These are phyloP conservation scores for Blastobotrys buckinghamii DNA, from an alignment of 1,139 yeast genomes.

Conservation along the genomic window DNA sequence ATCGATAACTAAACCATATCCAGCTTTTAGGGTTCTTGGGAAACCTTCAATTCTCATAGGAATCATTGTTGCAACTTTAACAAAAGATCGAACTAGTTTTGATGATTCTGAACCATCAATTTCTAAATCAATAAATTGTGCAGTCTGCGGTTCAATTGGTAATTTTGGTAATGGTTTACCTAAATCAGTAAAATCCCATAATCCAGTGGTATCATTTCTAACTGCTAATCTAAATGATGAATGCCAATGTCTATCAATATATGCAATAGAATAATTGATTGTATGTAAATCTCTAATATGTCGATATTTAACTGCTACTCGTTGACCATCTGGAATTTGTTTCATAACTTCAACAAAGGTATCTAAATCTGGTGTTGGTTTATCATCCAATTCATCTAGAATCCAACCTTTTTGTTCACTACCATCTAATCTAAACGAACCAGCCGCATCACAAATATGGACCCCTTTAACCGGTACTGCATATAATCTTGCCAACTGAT, in stretches of 20 bases:
- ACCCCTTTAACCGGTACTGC: slow-evolving; percentile 85
- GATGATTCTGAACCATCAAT: slow-evolving; percentile 48
- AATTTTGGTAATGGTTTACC: slow-evolving; percentile 30
- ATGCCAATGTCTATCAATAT: slow-evolving; percentile 83
- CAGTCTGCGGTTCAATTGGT: slow-evolving; percentile 52
- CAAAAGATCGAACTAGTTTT: slow-evolving; percentile 53
- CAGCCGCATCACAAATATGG: slow-evolving; percentile 69
- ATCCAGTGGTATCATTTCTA: slow-evolving; percentile 75
- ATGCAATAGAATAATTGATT: slow-evolving; percentile 51
- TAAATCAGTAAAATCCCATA: slow-evolving; percentile 76
- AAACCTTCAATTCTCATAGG: slow-evolving; percentile 74
- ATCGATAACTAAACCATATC: slow-evolving; percentile 78
- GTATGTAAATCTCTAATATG: slow-evolving; percentile 79
- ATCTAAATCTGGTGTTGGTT: slow-evolving; percentile 66
- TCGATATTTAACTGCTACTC: slow-evolving; percentile 67
- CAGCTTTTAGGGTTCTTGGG: slow-evolving; percentile 54
- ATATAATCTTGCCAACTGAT: slow-evolving; percentile 81
- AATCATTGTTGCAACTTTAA: slow-evolving; percentile 56
- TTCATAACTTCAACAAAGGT: slow-evolving; percentile 75
- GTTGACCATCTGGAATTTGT: slow-evolving; percentile 65
- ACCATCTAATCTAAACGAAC: slow-evolving; percentile 61
- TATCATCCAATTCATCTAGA: slow-evolving; percentile 69
- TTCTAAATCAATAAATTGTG: slow-evolving; percentile 67
- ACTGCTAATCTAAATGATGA: slow-evolving; percentile 64
- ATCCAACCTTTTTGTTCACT: slow-evolving; percentile 55